Evolutionary conservation across 441 rosid genomes (phyloP).

Genomic region (Codiaeum variegatum): DNA sequence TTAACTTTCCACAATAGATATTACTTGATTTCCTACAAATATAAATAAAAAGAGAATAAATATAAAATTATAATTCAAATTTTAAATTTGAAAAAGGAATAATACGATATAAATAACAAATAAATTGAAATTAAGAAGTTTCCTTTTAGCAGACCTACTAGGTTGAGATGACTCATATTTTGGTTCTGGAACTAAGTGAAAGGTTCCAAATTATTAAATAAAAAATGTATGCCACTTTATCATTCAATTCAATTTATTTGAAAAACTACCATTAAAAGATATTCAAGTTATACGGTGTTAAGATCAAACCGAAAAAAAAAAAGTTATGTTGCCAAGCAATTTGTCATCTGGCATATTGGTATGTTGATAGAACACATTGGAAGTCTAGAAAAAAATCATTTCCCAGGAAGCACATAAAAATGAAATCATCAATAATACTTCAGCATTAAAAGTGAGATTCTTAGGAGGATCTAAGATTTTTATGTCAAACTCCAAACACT

Average conservation of each 20-base stretch:
- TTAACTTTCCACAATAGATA: no score
- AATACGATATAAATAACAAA: no score
- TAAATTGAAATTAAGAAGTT: conserved; percentile 5
- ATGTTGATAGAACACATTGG: no score
- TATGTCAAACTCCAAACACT: conserved; percentile 82
- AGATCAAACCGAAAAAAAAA: no score
- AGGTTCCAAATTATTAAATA: background rate
- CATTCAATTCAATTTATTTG: background rate
- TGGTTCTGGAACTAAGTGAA: background rate
- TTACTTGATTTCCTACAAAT: no score
- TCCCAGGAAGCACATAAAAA: conserved; percentile 97
- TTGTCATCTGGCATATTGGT: no score
- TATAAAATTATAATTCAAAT: no score
- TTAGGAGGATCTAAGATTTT: conserved; percentile 48
- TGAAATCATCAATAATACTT: conserved; percentile 93
- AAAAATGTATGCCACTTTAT: background rate
- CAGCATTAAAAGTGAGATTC: conserved; percentile 42
- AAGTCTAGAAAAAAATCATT: no score
- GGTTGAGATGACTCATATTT: background rate
- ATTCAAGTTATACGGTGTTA: background rate
- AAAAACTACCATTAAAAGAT: background rate
- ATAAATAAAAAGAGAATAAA: no score
- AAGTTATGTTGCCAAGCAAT: no score
- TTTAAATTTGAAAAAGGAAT: no score
- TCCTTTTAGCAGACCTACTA: background rate